Evolutionary conservation across 2,329 filamentous ascomycete genomes (phyloP), one percentile per base, ranked within the genome.

Genomic region (Magnaporthiopsis rhizophila): DNA sequence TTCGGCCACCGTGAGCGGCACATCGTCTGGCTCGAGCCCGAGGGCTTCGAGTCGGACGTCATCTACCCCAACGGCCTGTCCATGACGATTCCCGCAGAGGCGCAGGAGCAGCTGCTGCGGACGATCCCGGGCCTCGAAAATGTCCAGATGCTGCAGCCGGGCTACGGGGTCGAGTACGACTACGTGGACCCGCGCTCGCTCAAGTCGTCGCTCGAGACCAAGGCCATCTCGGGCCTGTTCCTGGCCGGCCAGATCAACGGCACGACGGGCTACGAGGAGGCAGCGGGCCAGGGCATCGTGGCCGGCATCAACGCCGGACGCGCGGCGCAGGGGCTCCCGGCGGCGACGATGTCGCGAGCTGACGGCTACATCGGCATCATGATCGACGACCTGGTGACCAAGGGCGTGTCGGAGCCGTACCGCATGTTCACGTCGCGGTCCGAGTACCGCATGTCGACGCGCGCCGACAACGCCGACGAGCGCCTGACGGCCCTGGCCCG

Each of bases 291-390:
- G 75, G 95, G 95, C 12, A 83, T 99, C 60, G 79, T 99, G 18
- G 95, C 95, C 0, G 95, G 95, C 38, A 93, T 94, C 71, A 99
- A 99, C 72, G 95, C 95, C 0, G 95, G 94, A 2, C 84, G 95
- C n/a, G 83, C 88, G 1, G 86, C 93, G 0, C 83, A 86, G 66
- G 84, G 84, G 1, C 86, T 89, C 65, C 75, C 81, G 1, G 83
- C 87, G 0, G 81, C 96, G 66, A 84, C 84, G 0, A 79, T 99
- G 36, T 88, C 88, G 9, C 85, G 95, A 68, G 88, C 90, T 1
- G 94, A 99, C 74, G 92, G 92, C 15, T 99, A 97, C 75, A 98
- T 99, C 72, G 95, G 95, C 69, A 90, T 99, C 77, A 97, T 99
- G 92, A 93, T 99, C 71, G 95, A 99, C 76, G 95, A 99, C 74